Base-by-base conservation (phyloP, 208 protist species). In the Crithidia thermophila region DNA sequence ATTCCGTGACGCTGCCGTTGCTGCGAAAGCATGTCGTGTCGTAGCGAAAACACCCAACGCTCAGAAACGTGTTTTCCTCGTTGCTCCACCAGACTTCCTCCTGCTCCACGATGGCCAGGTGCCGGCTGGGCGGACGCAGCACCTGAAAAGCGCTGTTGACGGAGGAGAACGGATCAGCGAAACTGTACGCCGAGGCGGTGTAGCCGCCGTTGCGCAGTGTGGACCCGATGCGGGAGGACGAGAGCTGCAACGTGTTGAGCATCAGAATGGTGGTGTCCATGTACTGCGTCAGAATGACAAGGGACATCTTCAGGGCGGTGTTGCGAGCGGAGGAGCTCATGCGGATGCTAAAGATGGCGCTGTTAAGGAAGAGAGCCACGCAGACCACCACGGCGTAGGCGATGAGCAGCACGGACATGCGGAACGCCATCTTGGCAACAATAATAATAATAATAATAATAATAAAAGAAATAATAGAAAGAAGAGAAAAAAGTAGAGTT, bases 371-470 rank as follows among this genome's bases (percentile, higher is more conserved):
- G 25, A 86, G 27, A 0, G 62, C 57, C 7, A 33, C 25, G 36
- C 66, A 67, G 14, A 86, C 60, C 20, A 86, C 5, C 6, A 58
- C 21, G 0, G 58, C 79, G 52, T 81, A 79, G 25, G 40, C 42
- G 34, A 28, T 31, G n/a, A 69, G 45, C 33, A 74, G 11, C 33
- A 57, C 37, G 0, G 53, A 57, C 68, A 67, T 34, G 21, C 36
- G 59, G 13, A 60, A 39, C 0, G 33, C 31, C 50, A 65, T 58
- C 23, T 33, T 53, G 7, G 0, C 11, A n/a, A n/a, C n/a, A n/a
- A n/a, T n/a, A n/a, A n/a, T n/a, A n/a, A n/a, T n/a, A n/a, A n/a
- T n/a, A n/a, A n/a, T n/a, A n/a, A n/a, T n/a, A n/a, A n/a, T n/a
- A n/a, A n/a, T n/a, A n/a, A n/a, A n/a, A n/a, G n/a, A n/a, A n/a